These are phyloP conservation scores for Calonectria leucothoes DNA, from an alignment of 2,329 filamentous ascomycete genomes.

Conservation along the genomic window DNA sequence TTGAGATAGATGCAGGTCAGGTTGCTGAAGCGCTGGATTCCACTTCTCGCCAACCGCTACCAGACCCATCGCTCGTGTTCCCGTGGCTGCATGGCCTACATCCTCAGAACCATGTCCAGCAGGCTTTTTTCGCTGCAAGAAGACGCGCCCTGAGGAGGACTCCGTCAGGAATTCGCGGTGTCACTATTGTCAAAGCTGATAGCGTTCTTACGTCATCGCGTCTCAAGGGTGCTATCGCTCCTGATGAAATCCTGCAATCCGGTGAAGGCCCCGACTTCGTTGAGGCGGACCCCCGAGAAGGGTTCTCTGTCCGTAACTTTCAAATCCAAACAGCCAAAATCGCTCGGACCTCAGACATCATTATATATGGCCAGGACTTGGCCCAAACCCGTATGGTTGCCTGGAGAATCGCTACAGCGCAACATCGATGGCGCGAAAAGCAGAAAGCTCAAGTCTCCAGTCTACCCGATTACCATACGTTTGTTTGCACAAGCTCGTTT, in stretches of 20 bases:
- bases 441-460: slow-evolving; percentile 67
- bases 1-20: slow-evolving; percentile 76
- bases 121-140: slow-evolving; percentile 87
- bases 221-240: slow-evolving; percentile 87
- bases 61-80: slow-evolving; percentile 87
- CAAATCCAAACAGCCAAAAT: slow-evolving; percentile 94
- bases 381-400: slow-evolving; percentile 71
- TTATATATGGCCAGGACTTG: slow-evolving; percentile 86
- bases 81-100: slow-evolving; percentile 97
- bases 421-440: slow-evolving; percentile 78
- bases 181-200: slow-evolving; percentile 90
- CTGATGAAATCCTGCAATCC: slow-evolving; percentile 79
- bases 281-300: slow-evolving; percentile 86
- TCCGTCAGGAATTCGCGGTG: slow-evolving; percentile 77
- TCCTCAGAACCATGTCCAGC: slow-evolving; percentile 87
- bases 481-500: slow-evolving; percentile 76
- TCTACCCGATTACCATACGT: slow-evolving; percentile 83
- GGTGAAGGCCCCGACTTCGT: slow-evolving; percentile 71
- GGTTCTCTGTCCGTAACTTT: slow-evolving; percentile 96
- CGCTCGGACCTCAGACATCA: slow-evolving; percentile 88
- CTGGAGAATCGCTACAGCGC: slow-evolving; percentile 79
- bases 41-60: slow-evolving; percentile 81
- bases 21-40: slow-evolving; percentile 82
- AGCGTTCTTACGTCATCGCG: slow-evolving; percentile 80
- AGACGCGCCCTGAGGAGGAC: slow-evolving; percentile 78